phyloP scores from a whole-genome alignment of 257 asterid genomes.

The Mitragyna speciosa region DNA sequence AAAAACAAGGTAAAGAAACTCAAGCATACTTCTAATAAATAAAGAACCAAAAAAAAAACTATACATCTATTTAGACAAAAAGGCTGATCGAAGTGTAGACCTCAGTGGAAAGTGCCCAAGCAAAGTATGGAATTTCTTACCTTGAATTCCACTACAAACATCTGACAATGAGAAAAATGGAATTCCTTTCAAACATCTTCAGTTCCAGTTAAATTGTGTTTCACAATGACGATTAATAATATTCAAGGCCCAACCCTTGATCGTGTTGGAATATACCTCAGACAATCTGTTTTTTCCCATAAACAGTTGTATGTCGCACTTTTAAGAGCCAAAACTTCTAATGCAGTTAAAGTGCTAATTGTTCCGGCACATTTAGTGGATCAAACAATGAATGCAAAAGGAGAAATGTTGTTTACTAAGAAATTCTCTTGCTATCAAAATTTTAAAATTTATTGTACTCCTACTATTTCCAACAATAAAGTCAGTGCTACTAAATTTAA shows the following conservation, averaged over 20 bases:
- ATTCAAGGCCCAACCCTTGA: neutral
- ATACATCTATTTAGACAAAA: too few species aligned
- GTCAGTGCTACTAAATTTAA: too few species aligned
- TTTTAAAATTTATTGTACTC: too few species aligned
- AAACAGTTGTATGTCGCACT: neutral
- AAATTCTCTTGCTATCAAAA: neutral
- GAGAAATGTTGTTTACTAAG: neutral
- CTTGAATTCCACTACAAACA: neutral
- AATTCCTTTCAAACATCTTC: neutral
- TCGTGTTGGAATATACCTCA: neutral
- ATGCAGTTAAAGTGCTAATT: neutral
- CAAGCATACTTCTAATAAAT: too few species aligned
- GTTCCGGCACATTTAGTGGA: neutral
- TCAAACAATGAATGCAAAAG: neutral
- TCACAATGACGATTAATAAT: neutral
- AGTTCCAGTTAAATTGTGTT: neutral
- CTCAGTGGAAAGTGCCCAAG: too few species aligned
- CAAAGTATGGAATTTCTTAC: too few species aligned
- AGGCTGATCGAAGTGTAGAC: too few species aligned
- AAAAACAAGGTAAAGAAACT: too few species aligned
- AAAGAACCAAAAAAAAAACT: too few species aligned
- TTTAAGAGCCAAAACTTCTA: neutral
- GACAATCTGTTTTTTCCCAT: neutral
- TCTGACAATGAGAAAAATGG: neutral
- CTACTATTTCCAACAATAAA: too few species aligned